Evolutionary conservation across 2,329 filamentous ascomycete genomes (phyloP).

Genomic region (Penicillium freii): DNA sequence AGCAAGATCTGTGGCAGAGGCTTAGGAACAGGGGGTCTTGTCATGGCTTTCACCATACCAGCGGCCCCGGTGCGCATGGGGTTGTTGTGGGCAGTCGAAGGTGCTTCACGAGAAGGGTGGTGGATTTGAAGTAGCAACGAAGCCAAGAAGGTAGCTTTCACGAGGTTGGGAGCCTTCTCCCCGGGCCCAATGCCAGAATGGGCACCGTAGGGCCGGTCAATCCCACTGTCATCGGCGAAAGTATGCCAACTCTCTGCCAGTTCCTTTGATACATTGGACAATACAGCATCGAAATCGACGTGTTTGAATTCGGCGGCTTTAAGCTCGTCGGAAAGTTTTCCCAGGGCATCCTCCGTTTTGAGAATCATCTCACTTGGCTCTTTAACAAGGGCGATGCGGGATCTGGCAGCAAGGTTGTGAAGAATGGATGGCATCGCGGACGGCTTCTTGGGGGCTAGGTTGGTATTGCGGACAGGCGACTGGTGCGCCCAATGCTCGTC

Average conservation of each 20-base stretch:
- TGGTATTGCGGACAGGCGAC: constrained; percentile 33
- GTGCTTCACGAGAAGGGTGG: constrained; percentile 57
- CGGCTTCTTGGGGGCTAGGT: constrained; percentile 48
- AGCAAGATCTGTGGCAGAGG: constrained; percentile 75
- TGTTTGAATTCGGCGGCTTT: constrained; percentile 34
- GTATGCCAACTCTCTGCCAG: constrained; percentile 37
- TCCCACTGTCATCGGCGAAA: constrained; percentile 43
- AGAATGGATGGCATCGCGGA: constrained; percentile 69
- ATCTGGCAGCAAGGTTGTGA: constrained; percentile 62
- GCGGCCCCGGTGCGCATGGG: constrained; percentile 29
- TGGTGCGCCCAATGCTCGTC: constrained; percentile 40
- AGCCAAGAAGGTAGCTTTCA: constrained; percentile 77
- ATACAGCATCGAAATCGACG: constrained; percentile 29
- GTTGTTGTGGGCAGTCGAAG: constrained; percentile 22
- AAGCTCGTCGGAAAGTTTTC: constrained; percentile 57
- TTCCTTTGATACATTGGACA: constrained; percentile 37
- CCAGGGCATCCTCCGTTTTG: constrained; percentile 69
- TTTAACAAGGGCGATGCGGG: constrained; percentile 57
- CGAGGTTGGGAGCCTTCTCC: constrained; percentile 60
- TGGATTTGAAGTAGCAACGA: constrained; percentile 75
- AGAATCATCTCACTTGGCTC: constrained; percentile 73
- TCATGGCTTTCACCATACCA: constrained; percentile 30
- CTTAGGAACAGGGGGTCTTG: constrained; percentile 27
- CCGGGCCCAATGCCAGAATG: constrained; percentile 65
- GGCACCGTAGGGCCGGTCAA: constrained; percentile 37